Evolutionary conservation across 2,329 filamentous ascomycete genomes (phyloP).

Genomic region (Xylariaceae sp.): DNA sequence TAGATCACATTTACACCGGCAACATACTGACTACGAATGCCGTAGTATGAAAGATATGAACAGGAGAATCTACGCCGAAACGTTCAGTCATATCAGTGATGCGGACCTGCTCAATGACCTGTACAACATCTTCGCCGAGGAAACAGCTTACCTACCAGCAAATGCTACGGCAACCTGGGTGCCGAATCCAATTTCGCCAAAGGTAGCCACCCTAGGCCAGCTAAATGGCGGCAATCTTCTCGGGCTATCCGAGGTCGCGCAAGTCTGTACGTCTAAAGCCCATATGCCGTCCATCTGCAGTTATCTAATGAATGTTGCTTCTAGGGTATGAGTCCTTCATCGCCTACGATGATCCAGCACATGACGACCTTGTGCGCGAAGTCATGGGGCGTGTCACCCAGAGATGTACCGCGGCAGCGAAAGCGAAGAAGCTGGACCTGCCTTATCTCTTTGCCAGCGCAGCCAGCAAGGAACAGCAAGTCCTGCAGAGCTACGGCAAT

Average conservation of each 20-base stretch:
- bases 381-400: constrained; percentile 18
- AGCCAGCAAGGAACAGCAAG: constrained; percentile 18
- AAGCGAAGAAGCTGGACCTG: constrained; percentile 12
- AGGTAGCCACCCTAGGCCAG: constrained; percentile 19
- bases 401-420: constrained; percentile 14
- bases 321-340: constrained; percentile 25
- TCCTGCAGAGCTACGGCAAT: constrained; percentile 19
- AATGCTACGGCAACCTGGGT: constrained; percentile 22
- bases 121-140: constrained; percentile 20
- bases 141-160: constrained; percentile 18
- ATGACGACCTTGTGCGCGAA: constrained; percentile 17
- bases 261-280: constrained; percentile 19
- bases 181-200: constrained; percentile 22
- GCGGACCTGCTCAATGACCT: constrained; percentile 20
- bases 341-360: constrained; percentile 17
- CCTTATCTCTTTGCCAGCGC: constrained; percentile 25
- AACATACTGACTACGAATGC: neutral
- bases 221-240: constrained; percentile 23
- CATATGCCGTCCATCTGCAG: neutral
- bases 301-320: neutral
- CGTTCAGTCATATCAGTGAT: constrained; percentile 13
- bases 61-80: constrained; percentile 12
- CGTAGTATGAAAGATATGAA: neutral
- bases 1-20: neutral
- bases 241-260: constrained; percentile 17